phyloP scores from a whole-genome alignment of 1,139 yeast genomes.

The Entelexis sorbosivorans region DNA sequence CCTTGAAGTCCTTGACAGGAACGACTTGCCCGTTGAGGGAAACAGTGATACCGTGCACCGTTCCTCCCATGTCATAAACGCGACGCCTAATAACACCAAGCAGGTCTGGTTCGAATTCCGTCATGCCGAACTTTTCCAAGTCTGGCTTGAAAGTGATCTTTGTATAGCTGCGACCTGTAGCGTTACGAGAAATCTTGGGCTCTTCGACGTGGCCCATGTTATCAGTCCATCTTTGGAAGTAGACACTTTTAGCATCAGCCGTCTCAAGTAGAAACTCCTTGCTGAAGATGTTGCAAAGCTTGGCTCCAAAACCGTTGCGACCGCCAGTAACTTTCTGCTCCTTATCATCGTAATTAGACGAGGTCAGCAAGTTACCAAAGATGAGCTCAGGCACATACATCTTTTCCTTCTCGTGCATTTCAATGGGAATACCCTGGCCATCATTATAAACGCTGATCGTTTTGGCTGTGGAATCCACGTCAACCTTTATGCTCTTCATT shows the following conservation, averaged over 20 bases:
- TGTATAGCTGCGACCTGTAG: conserved; percentile 57
- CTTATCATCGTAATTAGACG: conserved; percentile 91
- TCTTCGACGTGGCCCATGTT: conserved; percentile 74
- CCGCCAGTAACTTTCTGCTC: conserved; percentile 97
- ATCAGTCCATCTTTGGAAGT: conserved; percentile 73
- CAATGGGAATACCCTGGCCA: conserved; percentile 93
- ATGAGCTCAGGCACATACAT: conserved; percentile 93
- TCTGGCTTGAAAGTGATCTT: conserved; percentile 87
- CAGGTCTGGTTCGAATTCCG: conserved; percentile 64
- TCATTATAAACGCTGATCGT: conserved; percentile 76
- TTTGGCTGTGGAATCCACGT: conserved; percentile 64
- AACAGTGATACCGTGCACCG: conserved; percentile 76
- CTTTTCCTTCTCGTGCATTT: conserved; percentile 81
- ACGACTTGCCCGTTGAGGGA: conserved; percentile 65
- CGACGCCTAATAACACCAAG: conserved; percentile 81
- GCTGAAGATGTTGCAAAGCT: conserved; percentile 84
- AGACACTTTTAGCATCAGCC: conserved; percentile 60
- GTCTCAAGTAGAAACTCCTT: conserved; percentile 82
- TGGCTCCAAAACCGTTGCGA: conserved; percentile 97
- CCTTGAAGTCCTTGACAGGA: conserved; percentile 63
- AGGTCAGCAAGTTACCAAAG: conserved; percentile 88
- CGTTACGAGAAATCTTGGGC: conserved; percentile 48
- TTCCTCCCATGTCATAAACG: conserved; percentile 91
- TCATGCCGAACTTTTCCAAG: conserved; percentile 74
- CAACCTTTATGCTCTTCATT: conserved; percentile 78